Conservation (phyloP, 352 stramenopile species). For the Phytophthora pini region DNA sequence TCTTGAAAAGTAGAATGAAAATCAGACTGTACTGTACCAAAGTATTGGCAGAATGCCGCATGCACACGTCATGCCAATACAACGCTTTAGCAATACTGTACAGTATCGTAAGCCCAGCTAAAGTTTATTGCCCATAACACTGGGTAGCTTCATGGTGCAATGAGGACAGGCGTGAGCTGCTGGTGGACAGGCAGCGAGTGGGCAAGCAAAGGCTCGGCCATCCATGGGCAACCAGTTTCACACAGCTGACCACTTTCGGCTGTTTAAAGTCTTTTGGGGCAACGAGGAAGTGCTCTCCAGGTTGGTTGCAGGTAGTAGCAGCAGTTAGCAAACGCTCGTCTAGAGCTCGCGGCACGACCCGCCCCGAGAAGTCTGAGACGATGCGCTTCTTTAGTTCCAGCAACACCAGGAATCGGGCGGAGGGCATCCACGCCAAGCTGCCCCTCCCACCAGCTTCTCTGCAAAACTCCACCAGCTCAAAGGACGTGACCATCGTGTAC, state of each 20-base stretch:
- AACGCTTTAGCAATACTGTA: no score
- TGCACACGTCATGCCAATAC: no score
- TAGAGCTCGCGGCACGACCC: conserved; percentile 10
- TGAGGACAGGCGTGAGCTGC: conserved; percentile 12
- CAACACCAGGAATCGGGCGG: conserved; percentile 12
- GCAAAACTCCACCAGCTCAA: background rate
- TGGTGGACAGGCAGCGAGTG: conserved; percentile 12
- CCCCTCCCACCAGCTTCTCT: conserved; percentile 10
- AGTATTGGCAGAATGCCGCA: no score
- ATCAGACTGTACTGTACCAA: background rate
- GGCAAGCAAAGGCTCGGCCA: background rate
- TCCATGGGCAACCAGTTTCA: conserved; percentile 11
- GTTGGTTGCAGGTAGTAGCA: conserved; percentile 9
- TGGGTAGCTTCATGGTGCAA: background rate
- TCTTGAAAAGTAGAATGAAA: background rate
- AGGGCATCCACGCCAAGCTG: conserved; percentile 7
- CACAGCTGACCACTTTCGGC: conserved; percentile 24
- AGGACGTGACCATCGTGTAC: conserved; percentile 38
- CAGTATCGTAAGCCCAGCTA: no score
- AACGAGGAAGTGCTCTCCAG: background rate
- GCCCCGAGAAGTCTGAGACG: conserved; percentile 7
- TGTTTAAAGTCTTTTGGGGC: conserved; percentile 10
- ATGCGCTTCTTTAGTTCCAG: conserved; percentile 24
- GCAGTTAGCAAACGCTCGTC: conserved; percentile 10
- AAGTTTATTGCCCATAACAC: no score